These are phyloP conservation scores for Tulasnella sp. DNA, from an alignment of 768 basidiomycete species.

Conservation along the genomic window DNA sequence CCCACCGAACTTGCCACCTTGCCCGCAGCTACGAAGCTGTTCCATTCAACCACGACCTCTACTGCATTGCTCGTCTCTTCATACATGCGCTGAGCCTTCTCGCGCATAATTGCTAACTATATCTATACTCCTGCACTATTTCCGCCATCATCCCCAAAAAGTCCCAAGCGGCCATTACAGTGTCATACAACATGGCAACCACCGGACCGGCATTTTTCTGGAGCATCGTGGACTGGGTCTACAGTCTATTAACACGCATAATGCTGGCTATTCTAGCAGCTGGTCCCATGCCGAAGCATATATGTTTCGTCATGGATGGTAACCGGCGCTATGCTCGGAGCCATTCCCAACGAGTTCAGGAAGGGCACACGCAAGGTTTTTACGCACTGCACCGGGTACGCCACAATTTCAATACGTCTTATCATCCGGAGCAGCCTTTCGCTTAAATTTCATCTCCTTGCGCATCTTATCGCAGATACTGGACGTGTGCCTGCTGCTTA, in stretches of 20 bases:
- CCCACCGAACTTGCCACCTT: background rate
- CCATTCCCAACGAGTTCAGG: constrained; percentile 61
- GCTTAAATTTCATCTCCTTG: background rate
- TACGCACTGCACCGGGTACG: constrained; percentile 74
- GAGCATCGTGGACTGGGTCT: constrained; percentile 6
- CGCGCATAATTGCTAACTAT: background rate
- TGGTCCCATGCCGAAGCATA: constrained; percentile 86
- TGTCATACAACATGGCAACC: background rate
- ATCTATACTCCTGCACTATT: background rate
- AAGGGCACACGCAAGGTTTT: constrained; percentile 89
- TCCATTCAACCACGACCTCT: constrained; percentile 4
- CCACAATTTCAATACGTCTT: constrained; percentile 31
- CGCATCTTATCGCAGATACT: constrained; percentile 59
- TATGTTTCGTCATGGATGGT: constrained; percentile 98
- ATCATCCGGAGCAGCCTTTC: background rate
- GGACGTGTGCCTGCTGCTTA: constrained; percentile 80
- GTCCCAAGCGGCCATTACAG: background rate
- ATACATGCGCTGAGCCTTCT: background rate
- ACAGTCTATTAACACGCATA: constrained; percentile 43
- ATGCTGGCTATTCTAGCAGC: constrained; percentile 70
- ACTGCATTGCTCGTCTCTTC: constrained; percentile 1
- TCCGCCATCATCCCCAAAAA: background rate
- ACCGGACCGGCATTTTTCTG: background rate
- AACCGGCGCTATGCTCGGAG: constrained; percentile 81
- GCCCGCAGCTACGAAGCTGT: constrained; percentile 11